phyloP scores from a whole-genome alignment of 2,329 filamentous ascomycete species.

The Ophiostoma triangulosporum region DNA sequence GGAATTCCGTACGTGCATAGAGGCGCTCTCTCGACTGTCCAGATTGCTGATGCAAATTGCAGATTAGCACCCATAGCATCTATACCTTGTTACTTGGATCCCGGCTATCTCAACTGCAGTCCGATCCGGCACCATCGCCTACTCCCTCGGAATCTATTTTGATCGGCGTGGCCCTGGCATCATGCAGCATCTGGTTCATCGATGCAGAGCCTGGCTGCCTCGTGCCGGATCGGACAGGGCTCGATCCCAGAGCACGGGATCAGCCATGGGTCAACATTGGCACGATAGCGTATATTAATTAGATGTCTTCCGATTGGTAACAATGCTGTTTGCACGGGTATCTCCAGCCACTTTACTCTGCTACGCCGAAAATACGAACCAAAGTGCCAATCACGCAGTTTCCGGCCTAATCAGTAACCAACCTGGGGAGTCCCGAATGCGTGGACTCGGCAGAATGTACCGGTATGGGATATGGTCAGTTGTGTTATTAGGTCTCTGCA shows the following conservation, averaged over 20 bases:
- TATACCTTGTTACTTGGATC: no score
- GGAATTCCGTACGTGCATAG: constrained; percentile 15
- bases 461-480: no score
- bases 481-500: no score
- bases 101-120: not conserved
- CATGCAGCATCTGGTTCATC: not conserved
- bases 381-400: not conserved
- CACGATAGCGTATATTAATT: not conserved
- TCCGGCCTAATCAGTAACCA: no score
- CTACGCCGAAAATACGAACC: not conserved
- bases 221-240: not conserved
- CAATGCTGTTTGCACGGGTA: not conserved
- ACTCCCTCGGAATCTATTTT: not conserved
- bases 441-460: no score
- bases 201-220: not conserved
- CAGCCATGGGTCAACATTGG: no score
- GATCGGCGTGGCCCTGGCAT: not conserved
- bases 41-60: not conserved
- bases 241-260: no score
- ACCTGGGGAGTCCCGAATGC: no score
- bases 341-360: not conserved
- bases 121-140: not conserved
- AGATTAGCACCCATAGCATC: not conserved
- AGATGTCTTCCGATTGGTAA: not conserved
- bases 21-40: not conserved